Evolutionary conservation across 2,329 filamentous ascomycete species (phyloP).

Genomic region (Xylaria sp.): DNA sequence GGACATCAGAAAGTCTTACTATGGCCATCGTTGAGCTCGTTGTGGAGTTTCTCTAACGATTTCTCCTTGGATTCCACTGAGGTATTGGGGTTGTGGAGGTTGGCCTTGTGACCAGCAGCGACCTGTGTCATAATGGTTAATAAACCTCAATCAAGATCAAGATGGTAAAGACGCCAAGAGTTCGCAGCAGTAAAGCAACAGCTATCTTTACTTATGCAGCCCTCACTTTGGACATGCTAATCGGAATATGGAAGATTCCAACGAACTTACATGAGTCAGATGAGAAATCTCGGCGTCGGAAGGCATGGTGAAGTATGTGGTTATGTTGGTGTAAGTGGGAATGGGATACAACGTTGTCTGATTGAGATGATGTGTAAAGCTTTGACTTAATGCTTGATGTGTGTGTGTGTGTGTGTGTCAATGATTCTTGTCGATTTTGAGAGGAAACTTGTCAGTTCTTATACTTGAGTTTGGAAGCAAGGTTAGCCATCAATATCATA

Average conservation of each 20-base stretch:
- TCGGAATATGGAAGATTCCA: no score
- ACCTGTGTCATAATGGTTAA: conserved; percentile 44
- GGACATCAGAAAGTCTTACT: conserved; percentile 41
- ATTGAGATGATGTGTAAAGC: background rate
- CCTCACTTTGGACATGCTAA: background rate
- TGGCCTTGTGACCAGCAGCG: conserved; percentile 69
- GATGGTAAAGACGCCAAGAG: background rate
- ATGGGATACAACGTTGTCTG: background rate
- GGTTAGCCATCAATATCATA: background rate
- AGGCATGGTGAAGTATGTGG: conserved; percentile 54
- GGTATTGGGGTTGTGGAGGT: conserved; percentile 66
- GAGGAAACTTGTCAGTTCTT: background rate
- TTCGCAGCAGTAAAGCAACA: no score
- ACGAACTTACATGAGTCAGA: background rate
- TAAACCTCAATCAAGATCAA: background rate
- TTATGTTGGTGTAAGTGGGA: background rate
- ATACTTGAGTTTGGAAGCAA: background rate
- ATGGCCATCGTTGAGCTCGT: conserved; percentile 58
- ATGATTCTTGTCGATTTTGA: background rate
- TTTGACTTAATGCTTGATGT: background rate
- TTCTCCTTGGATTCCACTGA: conserved; percentile 67
- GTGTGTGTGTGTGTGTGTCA: background rate
- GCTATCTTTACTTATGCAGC: no score
- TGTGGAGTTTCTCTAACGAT: conserved; percentile 63
- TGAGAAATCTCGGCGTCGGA: conserved; percentile 56